A percentile compares a stretch with the other conserved stretches of the same genome.
Evolutionary conservation across 1,139 yeast genomes (phyloP).

Genomic region (Candida tetrigidarum): DNA sequence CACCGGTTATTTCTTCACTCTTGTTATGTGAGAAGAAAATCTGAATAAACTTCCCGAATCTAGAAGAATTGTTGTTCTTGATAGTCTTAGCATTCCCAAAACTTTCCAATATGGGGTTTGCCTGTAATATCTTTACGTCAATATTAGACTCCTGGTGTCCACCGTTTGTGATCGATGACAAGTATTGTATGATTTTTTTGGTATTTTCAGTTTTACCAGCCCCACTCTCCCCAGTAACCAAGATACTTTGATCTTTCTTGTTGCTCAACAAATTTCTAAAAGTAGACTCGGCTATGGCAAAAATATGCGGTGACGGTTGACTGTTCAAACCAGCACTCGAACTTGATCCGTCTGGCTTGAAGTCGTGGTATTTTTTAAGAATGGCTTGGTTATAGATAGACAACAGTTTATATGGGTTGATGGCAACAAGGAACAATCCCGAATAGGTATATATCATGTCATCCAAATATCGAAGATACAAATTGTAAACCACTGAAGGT

Average conservation of each 20-base stretch:
- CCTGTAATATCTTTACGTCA: slow-evolving; percentile 86
- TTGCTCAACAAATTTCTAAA: slow-evolving; percentile 74
- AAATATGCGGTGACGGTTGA: slow-evolving; percentile 78
- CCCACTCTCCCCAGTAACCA: slow-evolving; percentile 98
- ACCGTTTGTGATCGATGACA: slow-evolving; percentile 68
- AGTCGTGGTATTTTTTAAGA: slow-evolving; percentile 54
- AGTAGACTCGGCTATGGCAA: slow-evolving; percentile 89
- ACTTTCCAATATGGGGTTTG: slow-evolving; percentile 94
- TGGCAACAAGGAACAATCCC: slow-evolving; percentile 93
- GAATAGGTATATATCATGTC: slow-evolving; percentile 77
- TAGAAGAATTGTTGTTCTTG: slow-evolving; percentile 90
- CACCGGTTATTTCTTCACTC: slow-evolving; percentile 70
- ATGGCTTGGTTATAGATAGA: slow-evolving; percentile 72
- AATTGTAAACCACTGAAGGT: slow-evolving; percentile 87
- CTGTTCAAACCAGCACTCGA: not conserved
- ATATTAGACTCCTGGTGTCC: slow-evolving; percentile 34
- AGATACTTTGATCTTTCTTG: slow-evolving; percentile 80
- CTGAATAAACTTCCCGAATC: slow-evolving; percentile 96
- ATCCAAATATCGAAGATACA: slow-evolving; percentile 74
- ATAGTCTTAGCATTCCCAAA: slow-evolving; percentile 98
- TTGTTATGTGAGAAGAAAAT: slow-evolving; percentile 61
- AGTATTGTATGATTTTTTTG: slow-evolving; percentile 91
- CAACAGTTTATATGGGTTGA: slow-evolving; percentile 84
- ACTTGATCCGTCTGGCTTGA: slow-evolving; percentile 1
- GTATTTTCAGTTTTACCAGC: slow-evolving; percentile 99